Base-by-base conservation (phyloP, 805 yeast genomes). In the Brettanomyces anomalus region DNA sequence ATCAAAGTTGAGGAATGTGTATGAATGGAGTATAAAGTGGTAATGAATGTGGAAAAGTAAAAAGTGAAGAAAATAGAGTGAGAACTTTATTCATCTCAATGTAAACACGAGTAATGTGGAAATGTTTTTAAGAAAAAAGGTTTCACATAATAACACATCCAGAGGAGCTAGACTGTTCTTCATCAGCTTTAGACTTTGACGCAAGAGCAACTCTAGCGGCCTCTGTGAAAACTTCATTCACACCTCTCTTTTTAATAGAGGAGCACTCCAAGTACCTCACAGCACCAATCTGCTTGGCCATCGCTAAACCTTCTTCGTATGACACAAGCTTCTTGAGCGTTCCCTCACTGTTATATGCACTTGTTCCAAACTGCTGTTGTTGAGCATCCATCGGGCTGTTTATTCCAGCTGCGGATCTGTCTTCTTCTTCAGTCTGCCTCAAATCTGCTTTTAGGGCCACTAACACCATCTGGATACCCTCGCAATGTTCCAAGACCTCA, bases 201-300 rank as follows among this genome's bases (percentile, higher is more conserved):
- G 85, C 81, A 52, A 90, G 71, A 2, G 97, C 97, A 57, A 95
- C 89, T 61, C 98, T 80, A 6, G 97, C 96, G 36, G 97, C 98
- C 66, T 93, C 98, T 0, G 97, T 88, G 61, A 93, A 93, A 8
- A 97, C 97, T 67, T 93, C 98, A 58, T 94, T 93, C n/a, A 93
- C 98, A 51, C 98, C 98, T 57, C 95, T 77, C 64, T 89, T 90
- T 61, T 83, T 81, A 70, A 89, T 93, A 5, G 98, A 97, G 21
- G 96, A 85, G 66, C 98, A 93, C 64, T 93, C 98, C 57, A 93
- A 72, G 62, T 93, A 93, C 56, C 97, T 77, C 54, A 89, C 70
- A 0, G 98, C 97, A 19, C 97, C 97, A 36, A 93, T 85, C 58
- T 77, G 77, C 58, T 88, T 88, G 33, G 98, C 98, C 55, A 90